phyloP scores from a whole-genome alignment of 2,329 filamentous ascomycete genomes.

The Aspergillus ochraceoroseus region DNA sequence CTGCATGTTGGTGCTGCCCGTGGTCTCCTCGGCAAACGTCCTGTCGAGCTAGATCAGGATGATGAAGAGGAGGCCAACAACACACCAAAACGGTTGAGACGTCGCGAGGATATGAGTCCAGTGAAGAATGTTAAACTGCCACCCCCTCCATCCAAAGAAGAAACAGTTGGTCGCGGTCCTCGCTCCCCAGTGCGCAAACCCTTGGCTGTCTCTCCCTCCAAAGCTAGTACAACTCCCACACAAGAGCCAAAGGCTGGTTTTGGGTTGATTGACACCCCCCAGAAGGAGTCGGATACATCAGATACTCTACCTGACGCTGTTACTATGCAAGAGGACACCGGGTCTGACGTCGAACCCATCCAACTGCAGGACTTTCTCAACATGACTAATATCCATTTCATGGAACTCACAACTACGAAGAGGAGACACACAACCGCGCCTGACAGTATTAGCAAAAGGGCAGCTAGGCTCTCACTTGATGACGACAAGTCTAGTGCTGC shows the following conservation, averaged over 20 bases:
- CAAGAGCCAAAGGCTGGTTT: slow-evolving; percentile 39
- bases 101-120: slow-evolving; percentile 63
- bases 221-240: slow-evolving; percentile 51
- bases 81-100: slow-evolving; percentile 62
- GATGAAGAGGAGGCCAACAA: slow-evolving; percentile 56
- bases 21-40: slow-evolving; percentile 69
- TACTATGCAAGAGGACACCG: slow-evolving; percentile 46
- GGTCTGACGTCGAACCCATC: slow-evolving; percentile 55
- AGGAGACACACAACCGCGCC: slow-evolving; percentile 75
- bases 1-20: slow-evolving; percentile 69
- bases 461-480: slow-evolving; percentile 26
- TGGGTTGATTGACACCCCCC: slow-evolving; percentile 34
- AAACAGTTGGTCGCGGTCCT: slow-evolving; percentile 58
- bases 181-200: slow-evolving; percentile 45
- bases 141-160: slow-evolving; percentile 62
- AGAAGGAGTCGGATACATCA: slow-evolving; percentile 21
- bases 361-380: slow-evolving; percentile 89
- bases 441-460: slow-evolving; percentile 38
- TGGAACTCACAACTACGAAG: slow-evolving; percentile 97
- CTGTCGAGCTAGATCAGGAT: slow-evolving; percentile 62
- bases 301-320: slow-evolving; percentile 37
- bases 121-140: slow-evolving; percentile 70
- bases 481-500: slow-evolving; percentile 24
- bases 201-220: slow-evolving; percentile 28
- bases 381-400: slow-evolving; percentile 94